Evolutionary conservation across 192 early-diverging fungal genomes (phyloP), one percentile per base, ranked within the genome.

Genomic region (Entomortierella chlamydospora): DNA sequence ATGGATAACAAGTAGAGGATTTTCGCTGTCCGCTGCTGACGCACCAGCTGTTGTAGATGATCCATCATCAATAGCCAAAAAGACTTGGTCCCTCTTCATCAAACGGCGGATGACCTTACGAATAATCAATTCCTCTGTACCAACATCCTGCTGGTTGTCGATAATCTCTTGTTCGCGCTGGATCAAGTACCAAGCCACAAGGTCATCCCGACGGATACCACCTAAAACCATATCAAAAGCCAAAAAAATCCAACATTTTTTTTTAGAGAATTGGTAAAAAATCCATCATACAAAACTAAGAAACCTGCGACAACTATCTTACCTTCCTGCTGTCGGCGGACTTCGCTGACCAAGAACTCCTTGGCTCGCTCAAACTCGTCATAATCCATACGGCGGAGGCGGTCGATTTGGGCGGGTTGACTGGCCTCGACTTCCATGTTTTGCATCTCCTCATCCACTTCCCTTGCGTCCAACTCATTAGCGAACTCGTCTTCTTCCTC

Each of bases 401-500:
- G 76, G n/a, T 56, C 51, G 1, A 34, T 22, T 26, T 70, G 68
- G 1, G 63, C 25, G 6, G 25, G 59, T 26, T 66, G 72, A 10
- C 39, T 51, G 28, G 50, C 15, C 39, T 79, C 76, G 4, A 70
- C 57, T 50, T 79, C 76, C 76, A 79, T 79, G 13, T 68, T 61
- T 11, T 68, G 31, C n/a, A 51, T 49, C 23, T 49, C 57, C n/a
- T 61, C 67, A 9, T 66, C 72, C 54, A 70, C 72, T n/a, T 83
- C 82, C 25, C 70, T 83, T 0, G 64, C 82, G 0, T 58, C 33
- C 42, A 84, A 45, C 8, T 80, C 84, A 42, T 82, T 68, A 18
- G 29, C 65, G 20, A 70, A 50, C n/a, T 72, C 82, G 18, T 74
- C 68, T 12, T 83, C 84, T 1, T 92, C 90, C 10, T 83, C 83